A percentile compares a stretch with the other conserved stretches of the same genome.
phyloP scores from a whole-genome alignment of 202 grass and related monocot genomes.

The Cymbopogon flexuosus region DNA sequence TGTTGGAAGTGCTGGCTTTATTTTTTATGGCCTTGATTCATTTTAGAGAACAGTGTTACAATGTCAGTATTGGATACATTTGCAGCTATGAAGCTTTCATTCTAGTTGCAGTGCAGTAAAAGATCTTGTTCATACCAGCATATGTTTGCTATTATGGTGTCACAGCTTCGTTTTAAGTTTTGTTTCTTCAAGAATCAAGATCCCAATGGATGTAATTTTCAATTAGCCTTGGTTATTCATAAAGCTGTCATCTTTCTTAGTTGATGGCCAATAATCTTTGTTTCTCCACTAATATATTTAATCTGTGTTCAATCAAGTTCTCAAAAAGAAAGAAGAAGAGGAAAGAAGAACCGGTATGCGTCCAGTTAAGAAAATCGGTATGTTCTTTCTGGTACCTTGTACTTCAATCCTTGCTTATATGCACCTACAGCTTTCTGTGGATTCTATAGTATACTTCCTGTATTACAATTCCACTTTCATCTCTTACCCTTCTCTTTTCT shows the following conservation, averaged over 20 bases:
- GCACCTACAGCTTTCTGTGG: not conserved
- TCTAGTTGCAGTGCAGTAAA: slow-evolving; percentile 8
- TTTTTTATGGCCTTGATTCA: not conserved
- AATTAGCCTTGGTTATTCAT: slow-evolving; percentile 6
- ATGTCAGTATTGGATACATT: not conserved
- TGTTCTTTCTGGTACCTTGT: slow-evolving; percentile 12
- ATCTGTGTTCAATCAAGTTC: slow-evolving; percentile 44
- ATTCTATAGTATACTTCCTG: not conserved
- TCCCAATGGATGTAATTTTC: not conserved
- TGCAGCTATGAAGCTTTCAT: not conserved
- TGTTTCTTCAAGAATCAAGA: not conserved
- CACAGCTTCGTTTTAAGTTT: not conserved
- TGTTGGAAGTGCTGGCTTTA: not conserved
- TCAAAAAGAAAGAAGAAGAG: slow-evolving; percentile 92
- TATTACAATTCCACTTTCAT: not conserved
- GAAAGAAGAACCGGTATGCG: slow-evolving; percentile 53
- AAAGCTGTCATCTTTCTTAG: not conserved
- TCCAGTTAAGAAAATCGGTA: slow-evolving; percentile 56
- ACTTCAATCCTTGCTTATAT: not conserved
- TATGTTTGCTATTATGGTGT: not conserved
- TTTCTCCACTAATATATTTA: slow-evolving; percentile 22
- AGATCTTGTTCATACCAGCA: not conserved
- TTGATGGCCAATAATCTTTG: not conserved
- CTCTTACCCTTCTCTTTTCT: not conserved
- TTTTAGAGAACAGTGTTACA: not conserved